phyloP scores from a whole-genome alignment of 108 stramenopile genomes.

The Nannochloropsis salina region DNA sequence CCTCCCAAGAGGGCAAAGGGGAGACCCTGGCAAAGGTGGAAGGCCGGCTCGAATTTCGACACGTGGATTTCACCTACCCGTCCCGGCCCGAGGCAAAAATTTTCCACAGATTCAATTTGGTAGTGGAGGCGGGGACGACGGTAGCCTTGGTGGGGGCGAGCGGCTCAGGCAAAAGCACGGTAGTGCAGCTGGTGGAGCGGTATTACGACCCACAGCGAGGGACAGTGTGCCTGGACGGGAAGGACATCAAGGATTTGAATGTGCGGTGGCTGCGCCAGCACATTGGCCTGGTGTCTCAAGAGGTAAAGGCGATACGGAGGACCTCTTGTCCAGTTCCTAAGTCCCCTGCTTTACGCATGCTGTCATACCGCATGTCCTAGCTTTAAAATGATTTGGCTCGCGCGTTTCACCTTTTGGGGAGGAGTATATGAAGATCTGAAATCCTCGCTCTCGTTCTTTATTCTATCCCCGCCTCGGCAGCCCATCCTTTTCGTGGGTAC shows the following conservation, averaged over 20 bases:
- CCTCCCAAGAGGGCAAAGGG: background rate
- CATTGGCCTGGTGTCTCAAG: slow-evolving; percentile 90
- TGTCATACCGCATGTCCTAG: too few species aligned
- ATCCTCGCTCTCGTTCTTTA: slow-evolving; percentile 42
- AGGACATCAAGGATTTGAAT: slow-evolving; percentile 66
- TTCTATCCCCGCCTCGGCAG: background rate
- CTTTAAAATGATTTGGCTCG: too few species aligned
- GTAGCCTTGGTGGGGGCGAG: slow-evolving; percentile 80
- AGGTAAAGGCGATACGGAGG: slow-evolving; percentile 26
- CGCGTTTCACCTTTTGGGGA: too few species aligned
- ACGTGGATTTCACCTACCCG: slow-evolving; percentile 84
- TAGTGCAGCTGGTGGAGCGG: slow-evolving; percentile 72
- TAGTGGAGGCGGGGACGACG: slow-evolving; percentile 68
- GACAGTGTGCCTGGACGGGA: slow-evolving; percentile 64
- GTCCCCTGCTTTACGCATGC: too few species aligned
- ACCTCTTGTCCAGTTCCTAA: too few species aligned
- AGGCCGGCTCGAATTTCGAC: background rate
- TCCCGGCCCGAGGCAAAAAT: slow-evolving; percentile 63
- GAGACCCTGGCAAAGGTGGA: background rate
- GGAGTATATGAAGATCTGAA: background rate
- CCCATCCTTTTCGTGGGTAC: slow-evolving; percentile 23
- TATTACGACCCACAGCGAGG: slow-evolving; percentile 87
- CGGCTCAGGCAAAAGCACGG: slow-evolving; percentile 78
- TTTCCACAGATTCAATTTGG: slow-evolving; percentile 53
- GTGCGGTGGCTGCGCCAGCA: slow-evolving; percentile 64